These are phyloP conservation scores for Quercus engelmannii DNA, from an alignment of 306 rosid genomes.

Conservation along the genomic window DNA sequence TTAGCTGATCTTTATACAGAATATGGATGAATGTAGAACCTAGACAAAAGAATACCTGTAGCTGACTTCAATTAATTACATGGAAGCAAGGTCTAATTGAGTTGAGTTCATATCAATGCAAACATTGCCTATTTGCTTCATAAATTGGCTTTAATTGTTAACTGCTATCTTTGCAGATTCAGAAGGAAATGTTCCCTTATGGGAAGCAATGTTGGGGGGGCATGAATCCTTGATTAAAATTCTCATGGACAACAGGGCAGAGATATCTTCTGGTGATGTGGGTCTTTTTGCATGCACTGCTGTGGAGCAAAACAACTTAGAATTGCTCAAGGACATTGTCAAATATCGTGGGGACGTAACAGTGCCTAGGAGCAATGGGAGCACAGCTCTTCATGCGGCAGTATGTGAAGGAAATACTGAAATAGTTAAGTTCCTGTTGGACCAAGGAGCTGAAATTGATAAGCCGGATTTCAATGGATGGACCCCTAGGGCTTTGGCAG, in stretches of 20 bases:
- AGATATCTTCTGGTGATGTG: slow-evolving; percentile 21
- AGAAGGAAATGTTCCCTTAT: slow-evolving; percentile 53
- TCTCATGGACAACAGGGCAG: slow-evolving; percentile 50
- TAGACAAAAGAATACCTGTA: neutral
- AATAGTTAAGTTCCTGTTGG: slow-evolving; percentile 45
- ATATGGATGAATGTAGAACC: neutral
- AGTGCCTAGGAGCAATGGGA: slow-evolving; percentile 29
- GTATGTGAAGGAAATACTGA: slow-evolving; percentile 49
- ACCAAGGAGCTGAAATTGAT: slow-evolving; percentile 51
- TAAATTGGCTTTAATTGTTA: neutral
- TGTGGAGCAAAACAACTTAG: slow-evolving; percentile 45
- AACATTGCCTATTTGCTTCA: neutral
- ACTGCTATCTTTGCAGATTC: slow-evolving; percentile 37
- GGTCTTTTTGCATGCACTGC: slow-evolving; percentile 45
- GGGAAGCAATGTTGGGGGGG: slow-evolving; percentile 49
- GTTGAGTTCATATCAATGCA: neutral
- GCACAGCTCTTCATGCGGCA: slow-evolving; percentile 60
- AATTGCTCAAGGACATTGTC: slow-evolving; percentile 41
- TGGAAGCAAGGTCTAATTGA: neutral
- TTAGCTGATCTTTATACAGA: neutral
- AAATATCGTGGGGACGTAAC: slow-evolving; percentile 40
- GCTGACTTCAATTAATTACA: neutral
- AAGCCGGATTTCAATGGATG: slow-evolving; percentile 44
- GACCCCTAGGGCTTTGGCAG: slow-evolving; percentile 56
- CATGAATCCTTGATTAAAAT: slow-evolving; percentile 41